Conservation (phyloP, 2,329 filamentous ascomycete genomes). For the Cadophora gregata region DNA sequence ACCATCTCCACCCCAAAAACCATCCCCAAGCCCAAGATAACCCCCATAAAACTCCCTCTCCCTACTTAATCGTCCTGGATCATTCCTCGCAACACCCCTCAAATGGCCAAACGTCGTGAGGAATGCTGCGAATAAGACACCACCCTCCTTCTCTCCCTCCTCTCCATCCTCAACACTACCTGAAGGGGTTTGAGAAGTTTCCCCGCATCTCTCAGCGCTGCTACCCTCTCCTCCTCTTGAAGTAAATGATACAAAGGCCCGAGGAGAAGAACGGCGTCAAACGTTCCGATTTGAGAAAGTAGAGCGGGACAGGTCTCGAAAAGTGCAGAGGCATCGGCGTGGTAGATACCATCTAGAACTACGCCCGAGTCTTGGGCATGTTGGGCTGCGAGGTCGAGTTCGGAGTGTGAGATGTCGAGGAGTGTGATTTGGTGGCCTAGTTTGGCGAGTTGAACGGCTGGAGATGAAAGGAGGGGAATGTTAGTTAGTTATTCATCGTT, state of each 20-base stretch:
- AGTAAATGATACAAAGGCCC: background rate
- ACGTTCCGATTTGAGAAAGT: background rate
- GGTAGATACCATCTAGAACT: background rate
- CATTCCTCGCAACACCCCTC: background rate
- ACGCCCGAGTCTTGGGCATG: background rate
- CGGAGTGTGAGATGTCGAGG: background rate
- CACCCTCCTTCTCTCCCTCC: background rate
- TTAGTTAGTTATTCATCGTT: too few relatives aligned
- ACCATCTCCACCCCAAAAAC: background rate
- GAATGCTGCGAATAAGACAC: background rate
- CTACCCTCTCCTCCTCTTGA: background rate
- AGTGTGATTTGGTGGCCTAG: background rate
- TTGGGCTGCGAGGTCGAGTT: background rate
- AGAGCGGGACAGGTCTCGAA: background rate
- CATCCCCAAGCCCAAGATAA: background rate
- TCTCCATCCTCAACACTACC: background rate
- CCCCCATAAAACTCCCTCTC: background rate
- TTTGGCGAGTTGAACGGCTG: background rate
- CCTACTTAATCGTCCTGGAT: background rate
- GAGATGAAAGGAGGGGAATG: too few relatives aligned
- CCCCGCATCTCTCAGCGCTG: background rate
- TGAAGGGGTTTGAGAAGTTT: background rate
- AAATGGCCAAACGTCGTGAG: background rate
- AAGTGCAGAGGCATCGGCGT: background rate
- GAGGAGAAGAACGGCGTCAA: background rate